Base-by-base conservation (phyloP, 2,329 filamentous ascomycete genomes). In the Coniochaeta sp. region DNA sequence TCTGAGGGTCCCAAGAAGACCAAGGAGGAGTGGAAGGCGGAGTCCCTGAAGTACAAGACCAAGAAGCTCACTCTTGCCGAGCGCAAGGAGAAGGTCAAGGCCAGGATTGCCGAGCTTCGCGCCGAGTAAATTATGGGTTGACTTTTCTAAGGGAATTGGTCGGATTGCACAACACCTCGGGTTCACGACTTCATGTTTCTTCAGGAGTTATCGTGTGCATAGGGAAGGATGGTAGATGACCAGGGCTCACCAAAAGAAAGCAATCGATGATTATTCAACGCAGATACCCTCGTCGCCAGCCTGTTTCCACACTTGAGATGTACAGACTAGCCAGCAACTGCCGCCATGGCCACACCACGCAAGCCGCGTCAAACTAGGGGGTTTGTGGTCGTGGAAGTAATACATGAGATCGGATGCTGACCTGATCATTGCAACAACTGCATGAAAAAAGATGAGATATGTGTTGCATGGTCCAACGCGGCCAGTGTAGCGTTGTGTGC, bases 1-100 rank as follows among this genome's bases (percentile, higher is more conserved):
- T 72, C 70, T 58, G 84, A 81, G 52, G 87, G 72, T 52, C 76
- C 87, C 76, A 91, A 95, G 86, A 97, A 97, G 89, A 80, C 75
- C 80, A 97, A 96, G 87, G 92, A 92, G 59, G 83, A 96, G 79
- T 95, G 89, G 88, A 95, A 95, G 87, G 81, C 81, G 61, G 91
- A 96, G 83, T 91, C 88, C 72, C 83, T 90, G 81, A 96, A 97
- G 85, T 90, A 83, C 87, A 83, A 77, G 73, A 74, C 76, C 65
- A 65, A 67, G 66, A 95, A 95, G 85, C 81, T 91, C 63, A 85
- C 82, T 73, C 86, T 85, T 80, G 91, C 81, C 52, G 78, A 97
- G 88, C 90, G 85, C 79, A 76, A 86, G 71, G 79, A 85, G 74
- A 82, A 85, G 63, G 83, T 99, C 74, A 83, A 95, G 85, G 83